Conservation (phyloP, 176 grass and related monocot species). For the Carex cristatella region DNA sequence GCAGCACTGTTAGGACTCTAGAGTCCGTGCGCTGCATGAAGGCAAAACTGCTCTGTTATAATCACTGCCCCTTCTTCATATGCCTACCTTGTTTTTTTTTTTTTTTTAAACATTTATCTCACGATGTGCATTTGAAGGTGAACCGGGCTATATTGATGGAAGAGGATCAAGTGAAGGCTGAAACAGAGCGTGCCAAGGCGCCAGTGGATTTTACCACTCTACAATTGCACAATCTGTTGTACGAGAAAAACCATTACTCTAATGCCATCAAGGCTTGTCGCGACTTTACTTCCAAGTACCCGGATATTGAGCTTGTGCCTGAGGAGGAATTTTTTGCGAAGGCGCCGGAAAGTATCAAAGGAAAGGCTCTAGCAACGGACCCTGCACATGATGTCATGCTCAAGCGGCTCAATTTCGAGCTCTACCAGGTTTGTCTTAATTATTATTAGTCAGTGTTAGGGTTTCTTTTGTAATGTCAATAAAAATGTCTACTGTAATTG, state of each 20-base stretch:
- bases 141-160: constrained; percentile 90
- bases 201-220: constrained; percentile 93
- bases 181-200: constrained; percentile 78
- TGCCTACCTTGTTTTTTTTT: constrained; percentile 10
- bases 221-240: constrained; percentile 81
- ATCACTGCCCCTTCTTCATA: neutral
- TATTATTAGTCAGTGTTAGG: neutral
- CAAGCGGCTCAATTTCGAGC: constrained; percentile 91
- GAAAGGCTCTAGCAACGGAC: constrained; percentile 63
- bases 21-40: too few relatives aligned
- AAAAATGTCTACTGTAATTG: neutral
- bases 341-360: constrained; percentile 54
- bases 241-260: constrained; percentile 99
- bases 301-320: constrained; percentile 80
- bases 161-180: constrained; percentile 68
- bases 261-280: constrained; percentile 77
- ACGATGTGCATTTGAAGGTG: constrained; percentile 30
- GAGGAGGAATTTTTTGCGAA: constrained; percentile 70
- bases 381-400: constrained; percentile 79
- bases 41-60: too few relatives aligned
- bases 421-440: constrained; percentile 53
- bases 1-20: too few relatives aligned
- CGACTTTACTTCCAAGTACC: constrained; percentile 82
- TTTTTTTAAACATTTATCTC: neutral
- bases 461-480: neutral